Evolutionary conservation across 768 basidiomycete genomes (phyloP).

Genomic region (Suillus variegatus): DNA sequence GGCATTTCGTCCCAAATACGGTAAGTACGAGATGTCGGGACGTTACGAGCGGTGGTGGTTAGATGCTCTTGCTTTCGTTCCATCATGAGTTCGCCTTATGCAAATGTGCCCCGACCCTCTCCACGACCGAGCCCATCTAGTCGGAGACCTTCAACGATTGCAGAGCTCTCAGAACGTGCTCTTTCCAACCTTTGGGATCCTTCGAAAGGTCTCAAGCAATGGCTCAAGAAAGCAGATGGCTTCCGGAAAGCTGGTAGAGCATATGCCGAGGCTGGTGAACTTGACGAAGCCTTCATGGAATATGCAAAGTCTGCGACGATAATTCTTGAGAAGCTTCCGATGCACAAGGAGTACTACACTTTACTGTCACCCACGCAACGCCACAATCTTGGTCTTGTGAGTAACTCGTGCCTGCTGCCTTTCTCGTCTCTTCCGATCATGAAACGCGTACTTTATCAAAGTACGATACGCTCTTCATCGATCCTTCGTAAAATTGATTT

Average conservation of each 20-base stretch:
- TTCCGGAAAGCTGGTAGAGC: conserved; percentile 57
- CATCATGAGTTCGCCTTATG: conserved; percentile 16
- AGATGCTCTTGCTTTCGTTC: conserved; percentile 11
- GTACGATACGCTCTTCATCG: background rate
- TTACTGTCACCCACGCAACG: conserved; percentile 59
- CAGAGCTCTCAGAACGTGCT: conserved; percentile 65
- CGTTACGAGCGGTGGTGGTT: conserved; percentile 4
- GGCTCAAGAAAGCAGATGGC: conserved; percentile 64
- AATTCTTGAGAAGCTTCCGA: conserved; percentile 77
- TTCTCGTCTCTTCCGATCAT: conserved; percentile 7
- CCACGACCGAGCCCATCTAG: conserved; percentile 11
- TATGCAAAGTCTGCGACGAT: conserved; percentile 75
- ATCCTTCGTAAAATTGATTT: conserved; percentile 2
- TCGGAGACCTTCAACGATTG: conserved; percentile 58
- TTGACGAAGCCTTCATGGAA: conserved; percentile 72
- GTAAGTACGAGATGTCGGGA: conserved; percentile 6
- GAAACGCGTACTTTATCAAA: conserved; percentile 3
- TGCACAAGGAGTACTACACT: conserved; percentile 63
- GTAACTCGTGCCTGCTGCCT: conserved; percentile 30
- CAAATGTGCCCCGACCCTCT: conserved; percentile 6
- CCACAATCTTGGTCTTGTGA: conserved; percentile 67
- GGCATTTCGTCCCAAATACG: conserved; percentile 4
- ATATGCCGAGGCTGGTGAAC: conserved; percentile 49
- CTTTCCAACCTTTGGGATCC: conserved; percentile 59
- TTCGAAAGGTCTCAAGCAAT: conserved; percentile 60